Evolutionary conservation across 495 filamentous ascomycete species (phyloP).

Genomic region (Aspergillus leporis): DNA sequence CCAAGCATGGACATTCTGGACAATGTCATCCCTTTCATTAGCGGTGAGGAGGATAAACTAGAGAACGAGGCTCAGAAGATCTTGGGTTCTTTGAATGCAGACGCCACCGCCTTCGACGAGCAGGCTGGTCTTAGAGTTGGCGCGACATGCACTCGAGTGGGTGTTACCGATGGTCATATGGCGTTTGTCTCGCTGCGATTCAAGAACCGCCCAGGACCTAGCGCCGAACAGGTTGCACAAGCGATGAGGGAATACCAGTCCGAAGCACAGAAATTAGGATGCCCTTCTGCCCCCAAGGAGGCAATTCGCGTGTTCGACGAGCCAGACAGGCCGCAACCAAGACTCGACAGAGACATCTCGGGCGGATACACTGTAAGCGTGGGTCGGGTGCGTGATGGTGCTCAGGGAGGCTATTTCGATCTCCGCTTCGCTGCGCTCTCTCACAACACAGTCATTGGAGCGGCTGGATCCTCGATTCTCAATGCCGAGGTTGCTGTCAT

Average conservation of each 20-base stretch:
- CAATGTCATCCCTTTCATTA: constrained; percentile 83
- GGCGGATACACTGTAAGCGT: constrained; percentile 81
- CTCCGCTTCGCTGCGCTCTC: constrained; percentile 80
- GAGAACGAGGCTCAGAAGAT: constrained; percentile 87
- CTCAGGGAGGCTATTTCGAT: constrained; percentile 76
- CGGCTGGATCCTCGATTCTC: constrained; percentile 89
- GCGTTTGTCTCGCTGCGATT: constrained; percentile 81
- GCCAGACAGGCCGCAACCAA: constrained; percentile 79
- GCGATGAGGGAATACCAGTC: constrained; percentile 72
- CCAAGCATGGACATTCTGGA: constrained; percentile 73
- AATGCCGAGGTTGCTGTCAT: constrained; percentile 92
- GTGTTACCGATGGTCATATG: constrained; percentile 82
- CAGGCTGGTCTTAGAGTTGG: constrained; percentile 66
- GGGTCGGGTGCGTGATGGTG: constrained; percentile 69
- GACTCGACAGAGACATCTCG: constrained; percentile 73
- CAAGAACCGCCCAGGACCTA: constrained; percentile 53
- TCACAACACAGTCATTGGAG: constrained; percentile 92
- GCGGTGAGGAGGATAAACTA: constrained; percentile 88
- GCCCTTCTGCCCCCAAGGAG: constrained; percentile 71
- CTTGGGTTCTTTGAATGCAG: constrained; percentile 64
- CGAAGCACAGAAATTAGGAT: constrained; percentile 72
- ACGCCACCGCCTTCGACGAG: constrained; percentile 64
- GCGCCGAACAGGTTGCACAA: constrained; percentile 64
- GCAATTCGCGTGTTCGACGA: constrained; percentile 80
- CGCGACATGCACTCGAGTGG: constrained; percentile 79